Evolutionary conservation across 352 stramenopile genomes (phyloP).

Genomic region (Thalassiosira delicatula): DNA sequence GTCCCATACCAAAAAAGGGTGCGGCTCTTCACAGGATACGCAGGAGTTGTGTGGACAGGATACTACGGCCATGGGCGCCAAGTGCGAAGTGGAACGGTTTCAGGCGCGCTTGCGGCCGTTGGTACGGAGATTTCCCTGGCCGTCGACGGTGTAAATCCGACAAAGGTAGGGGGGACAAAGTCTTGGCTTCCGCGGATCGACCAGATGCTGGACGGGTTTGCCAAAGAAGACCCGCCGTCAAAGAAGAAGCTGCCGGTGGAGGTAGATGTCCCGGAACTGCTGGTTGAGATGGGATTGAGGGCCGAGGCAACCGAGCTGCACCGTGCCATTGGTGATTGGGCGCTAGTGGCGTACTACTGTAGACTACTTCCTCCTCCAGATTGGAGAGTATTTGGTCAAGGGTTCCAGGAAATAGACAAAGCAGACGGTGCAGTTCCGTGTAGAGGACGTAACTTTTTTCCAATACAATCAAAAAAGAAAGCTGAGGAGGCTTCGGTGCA

Average conservation of each 20-base stretch:
- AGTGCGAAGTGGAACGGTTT: neutral
- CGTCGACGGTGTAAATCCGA: slow-evolving; percentile 1
- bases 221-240: slow-evolving; percentile 21
- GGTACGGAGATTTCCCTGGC: slow-evolving; percentile 6
- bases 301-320: neutral
- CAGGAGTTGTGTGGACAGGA: neutral
- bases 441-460: slow-evolving; percentile 18
- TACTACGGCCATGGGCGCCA: neutral
- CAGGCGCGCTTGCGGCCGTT: slow-evolving; percentile 19
- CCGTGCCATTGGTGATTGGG: neutral
- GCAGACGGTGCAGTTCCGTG: slow-evolving; percentile 10
- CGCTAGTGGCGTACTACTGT: slow-evolving; percentile 19
- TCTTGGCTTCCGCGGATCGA: neutral
- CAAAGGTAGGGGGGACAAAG: neutral
- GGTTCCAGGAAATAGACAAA: neutral
- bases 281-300: neutral
- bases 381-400: slow-evolving; percentile 11
- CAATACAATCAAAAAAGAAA: neutral
- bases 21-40: neutral
- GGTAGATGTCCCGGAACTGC: neutral
- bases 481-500: neutral
- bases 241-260: slow-evolving; percentile 13
- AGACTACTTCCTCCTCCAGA: no score
- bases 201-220: slow-evolving; percentile 32
- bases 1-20: neutral